These are phyloP conservation scores for Xylaria digitata DNA, from an alignment of 2,329 filamentous ascomycete species.

Conservation along the genomic window DNA sequence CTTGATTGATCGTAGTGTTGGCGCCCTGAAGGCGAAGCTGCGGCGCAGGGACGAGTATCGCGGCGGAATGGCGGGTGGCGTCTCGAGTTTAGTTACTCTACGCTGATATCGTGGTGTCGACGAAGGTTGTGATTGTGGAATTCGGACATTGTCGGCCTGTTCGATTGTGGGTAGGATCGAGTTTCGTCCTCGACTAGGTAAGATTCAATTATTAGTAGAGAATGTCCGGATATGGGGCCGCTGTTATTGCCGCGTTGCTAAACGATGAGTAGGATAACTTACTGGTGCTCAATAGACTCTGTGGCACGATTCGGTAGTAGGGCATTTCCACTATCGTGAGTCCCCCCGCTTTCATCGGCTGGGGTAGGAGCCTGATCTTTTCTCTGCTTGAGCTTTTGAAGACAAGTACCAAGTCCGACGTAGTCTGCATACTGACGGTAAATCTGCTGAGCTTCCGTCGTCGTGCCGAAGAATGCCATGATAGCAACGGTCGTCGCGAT, in stretches of 20 bases:
- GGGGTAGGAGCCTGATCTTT: background rate
- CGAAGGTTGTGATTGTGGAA: background rate
- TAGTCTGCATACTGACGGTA: conserved; percentile 54
- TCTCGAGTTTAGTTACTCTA: background rate
- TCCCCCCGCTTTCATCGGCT: conserved; percentile 16
- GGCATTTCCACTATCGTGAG: conserved; percentile 10
- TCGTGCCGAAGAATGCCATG: conserved; percentile 67
- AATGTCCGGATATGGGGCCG: background rate
- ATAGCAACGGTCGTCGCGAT: conserved; percentile 61
- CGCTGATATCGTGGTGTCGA: background rate
- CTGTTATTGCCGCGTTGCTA: background rate
- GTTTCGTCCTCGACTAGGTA: background rate
- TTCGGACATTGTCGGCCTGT: conserved; percentile 5
- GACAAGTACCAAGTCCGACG: conserved; percentile 33
- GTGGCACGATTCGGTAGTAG: conserved; percentile 9
- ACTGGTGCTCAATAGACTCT: conserved; percentile 7
- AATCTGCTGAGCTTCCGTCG: conserved; percentile 63
- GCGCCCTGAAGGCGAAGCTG: conserved; percentile 27
- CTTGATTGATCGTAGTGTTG: conserved; percentile 32
- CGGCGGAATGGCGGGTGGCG: conserved; percentile 40
- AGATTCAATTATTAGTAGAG: conserved; percentile 10
- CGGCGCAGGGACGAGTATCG: conserved; percentile 41
- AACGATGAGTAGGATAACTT: background rate
- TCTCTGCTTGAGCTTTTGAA: conserved; percentile 14
- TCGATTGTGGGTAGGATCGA: conserved; percentile 19